phyloP scores from a whole-genome alignment of 23 red algal genomes.

The Agarophyton chilense region DNA sequence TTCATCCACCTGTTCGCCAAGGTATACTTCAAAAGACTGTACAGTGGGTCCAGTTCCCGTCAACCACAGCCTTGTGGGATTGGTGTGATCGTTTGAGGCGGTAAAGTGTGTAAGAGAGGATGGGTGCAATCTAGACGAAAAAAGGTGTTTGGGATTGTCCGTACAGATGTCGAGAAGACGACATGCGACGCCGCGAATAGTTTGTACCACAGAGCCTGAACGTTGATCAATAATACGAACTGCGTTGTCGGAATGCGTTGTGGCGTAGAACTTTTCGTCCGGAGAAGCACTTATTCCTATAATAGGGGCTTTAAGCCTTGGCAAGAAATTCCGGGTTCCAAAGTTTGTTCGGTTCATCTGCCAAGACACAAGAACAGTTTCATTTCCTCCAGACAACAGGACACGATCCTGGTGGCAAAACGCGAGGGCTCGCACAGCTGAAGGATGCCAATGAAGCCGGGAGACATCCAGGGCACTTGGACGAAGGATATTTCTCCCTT shows the following conservation, averaged over 20 bases:
- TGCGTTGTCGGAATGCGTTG: slow-evolving; percentile 56
- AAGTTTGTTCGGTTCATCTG: slow-evolving; percentile 27
- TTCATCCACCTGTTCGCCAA: slow-evolving; percentile 47
- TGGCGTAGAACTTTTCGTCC: slow-evolving; percentile 35
- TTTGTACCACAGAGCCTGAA: background rate
- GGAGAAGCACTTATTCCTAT: slow-evolving; percentile 44
- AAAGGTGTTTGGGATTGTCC: slow-evolving; percentile 26
- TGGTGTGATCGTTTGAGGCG: background rate
- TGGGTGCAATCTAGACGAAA: background rate
- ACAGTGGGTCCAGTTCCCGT: slow-evolving; percentile 30
- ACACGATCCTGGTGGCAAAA: slow-evolving; percentile 40
- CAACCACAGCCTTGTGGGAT: slow-evolving; percentile 13
- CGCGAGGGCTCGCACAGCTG: slow-evolving; percentile 43
- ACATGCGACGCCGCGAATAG: slow-evolving; percentile 33
- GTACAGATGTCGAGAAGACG: background rate
- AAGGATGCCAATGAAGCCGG: slow-evolving; percentile 65
- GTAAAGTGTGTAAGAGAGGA: background rate
- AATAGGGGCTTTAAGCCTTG: slow-evolving; percentile 50
- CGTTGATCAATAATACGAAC: slow-evolving; percentile 54
- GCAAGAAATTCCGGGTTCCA: slow-evolving; percentile 35
- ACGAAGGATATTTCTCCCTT: slow-evolving; percentile 19
- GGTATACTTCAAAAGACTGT: slow-evolving; percentile 51
- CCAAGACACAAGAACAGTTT: slow-evolving; percentile 64
- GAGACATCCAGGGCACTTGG: slow-evolving; percentile 8
- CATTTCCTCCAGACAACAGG: slow-evolving; percentile 51